Conservation (phyloP, 2,329 filamentous ascomycete genomes). For the Colletotrichum cordylinicola region DNA sequence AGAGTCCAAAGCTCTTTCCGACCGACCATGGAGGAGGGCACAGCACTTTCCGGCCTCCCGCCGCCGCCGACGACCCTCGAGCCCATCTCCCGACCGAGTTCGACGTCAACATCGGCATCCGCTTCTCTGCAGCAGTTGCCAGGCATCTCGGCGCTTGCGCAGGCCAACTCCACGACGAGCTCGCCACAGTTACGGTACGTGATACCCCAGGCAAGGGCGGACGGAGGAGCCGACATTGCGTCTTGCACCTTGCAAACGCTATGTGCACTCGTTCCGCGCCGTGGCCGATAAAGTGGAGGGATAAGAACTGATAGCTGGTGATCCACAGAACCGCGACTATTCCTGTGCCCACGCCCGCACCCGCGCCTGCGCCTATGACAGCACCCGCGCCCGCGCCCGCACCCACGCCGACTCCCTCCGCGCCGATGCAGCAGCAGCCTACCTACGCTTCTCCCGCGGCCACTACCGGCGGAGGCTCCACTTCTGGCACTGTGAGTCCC, state of each 20-base stretch:
- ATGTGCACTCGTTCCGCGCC: neutral
- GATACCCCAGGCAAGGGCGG: neutral
- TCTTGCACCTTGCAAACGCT: neutral
- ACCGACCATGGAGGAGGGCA: conserved; percentile 52
- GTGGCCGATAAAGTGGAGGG: neutral
- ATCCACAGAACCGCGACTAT: conserved; percentile 15
- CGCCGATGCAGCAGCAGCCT: neutral
- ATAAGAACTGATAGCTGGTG: conserved; percentile 5
- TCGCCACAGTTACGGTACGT: conserved; percentile 55
- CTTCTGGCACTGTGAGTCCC: conserved; percentile 6
- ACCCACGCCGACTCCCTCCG: conserved; percentile 2
- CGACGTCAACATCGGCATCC: conserved; percentile 46
- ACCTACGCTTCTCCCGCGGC: conserved; percentile 10
- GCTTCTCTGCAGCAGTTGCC: conserved; percentile 51
- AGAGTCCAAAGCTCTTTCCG: neutral
- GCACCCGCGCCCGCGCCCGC: neutral
- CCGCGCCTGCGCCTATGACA: conserved; percentile 3
- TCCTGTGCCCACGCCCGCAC: conserved; percentile 9
- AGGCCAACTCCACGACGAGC: conserved; percentile 42
- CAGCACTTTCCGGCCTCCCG: conserved; percentile 10
- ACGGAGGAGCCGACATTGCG: neutral
- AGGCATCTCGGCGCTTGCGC: conserved; percentile 50
- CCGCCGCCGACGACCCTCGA: conserved; percentile 37
- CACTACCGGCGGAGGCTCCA: conserved; percentile 4
- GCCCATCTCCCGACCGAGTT: conserved; percentile 54